Base-by-base conservation (phyloP, 306 rosid species). In the Boehmeria nivea region DNA sequence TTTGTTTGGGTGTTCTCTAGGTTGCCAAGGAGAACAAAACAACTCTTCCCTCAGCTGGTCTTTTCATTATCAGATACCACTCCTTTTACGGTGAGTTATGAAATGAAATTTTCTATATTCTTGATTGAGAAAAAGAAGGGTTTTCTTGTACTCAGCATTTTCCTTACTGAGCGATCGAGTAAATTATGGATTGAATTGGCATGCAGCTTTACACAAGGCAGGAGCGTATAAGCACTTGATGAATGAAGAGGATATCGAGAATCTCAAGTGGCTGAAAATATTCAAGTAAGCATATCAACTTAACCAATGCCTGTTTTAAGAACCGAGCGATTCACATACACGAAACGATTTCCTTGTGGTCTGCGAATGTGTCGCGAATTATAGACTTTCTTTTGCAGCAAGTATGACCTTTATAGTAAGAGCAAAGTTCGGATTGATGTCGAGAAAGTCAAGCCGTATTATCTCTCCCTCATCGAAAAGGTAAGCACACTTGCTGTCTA, bases 401-500 rank as follows among this genome's bases (percentile, higher is more conserved):
- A 88, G 60, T 82, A 85, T 68, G 97, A 88, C 37, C 88, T 88
- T 16, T 88, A 88, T 27, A 88, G 91, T 70, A 88, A 88, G 78
- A 85, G 94, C 76, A 85, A 85, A 27, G 81, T 72, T 23, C 52
- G 79, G 58, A 20, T 85, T 61, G 79, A 85, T 47, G 68, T 80
- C 12, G 95, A 80, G 54, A 72, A 72, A 56, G 95, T 88, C 57
- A 88, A 82, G 64, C 91, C 94, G 5, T 85, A 88, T 69, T 88
- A 88, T 69, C 57, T 80, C 57, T 80, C 88, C 22, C 88, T 88
- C 56, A 72, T 81, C 57, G 75, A 80, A 64, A 88, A 88, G 88
- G 95, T 76, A 25, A 55, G n/a, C 12, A 1, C 44, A 20, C n/a
- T n/a, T n/a, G n/a, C n/a, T n/a, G n/a, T n/a, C n/a, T n/a, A n/a